These are phyloP conservation scores for Trebouxia sp. DNA, from an alignment of 139 green algal species.

Conservation along the genomic window DNA sequence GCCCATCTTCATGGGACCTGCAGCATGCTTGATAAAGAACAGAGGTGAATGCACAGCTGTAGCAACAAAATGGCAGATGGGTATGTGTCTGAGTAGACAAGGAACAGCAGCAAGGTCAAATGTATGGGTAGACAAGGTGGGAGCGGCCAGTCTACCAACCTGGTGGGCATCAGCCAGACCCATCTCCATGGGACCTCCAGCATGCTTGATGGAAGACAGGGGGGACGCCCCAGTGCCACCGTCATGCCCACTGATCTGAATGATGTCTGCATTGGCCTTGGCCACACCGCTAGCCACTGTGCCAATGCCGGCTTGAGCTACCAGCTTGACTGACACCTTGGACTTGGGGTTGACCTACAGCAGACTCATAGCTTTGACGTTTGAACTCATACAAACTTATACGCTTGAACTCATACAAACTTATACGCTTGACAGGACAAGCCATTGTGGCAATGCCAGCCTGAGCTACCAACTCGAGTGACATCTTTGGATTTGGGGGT, in stretches of 20 bases:
- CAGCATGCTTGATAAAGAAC: slow-evolving; percentile 97
- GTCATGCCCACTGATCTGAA: slow-evolving; percentile 96
- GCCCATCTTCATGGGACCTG: slow-evolving; percentile 96
- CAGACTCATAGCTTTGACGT: no score
- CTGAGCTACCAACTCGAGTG: neutral
- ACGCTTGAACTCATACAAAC: no score
- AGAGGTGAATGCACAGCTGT: slow-evolving; percentile 96
- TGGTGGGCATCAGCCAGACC: slow-evolving; percentile 87
- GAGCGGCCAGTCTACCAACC: slow-evolving; percentile 31
- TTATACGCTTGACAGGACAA: no score
- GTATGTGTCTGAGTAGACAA: no score
- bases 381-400: no score
- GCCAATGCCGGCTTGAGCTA: slow-evolving; percentile 97
- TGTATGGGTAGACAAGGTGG: no score
- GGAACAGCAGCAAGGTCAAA: no score
- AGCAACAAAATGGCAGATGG: slow-evolving; percentile 94
- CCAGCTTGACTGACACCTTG: slow-evolving; percentile 98
- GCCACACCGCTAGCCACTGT: slow-evolving; percentile 95
- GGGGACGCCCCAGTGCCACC: slow-evolving; percentile 96
- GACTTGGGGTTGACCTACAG: slow-evolving; percentile 63
- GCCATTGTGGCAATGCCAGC: neutral
- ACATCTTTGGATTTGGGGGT: no score
- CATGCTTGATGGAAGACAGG: slow-evolving; percentile 98
- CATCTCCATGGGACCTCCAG: slow-evolving; percentile 97
- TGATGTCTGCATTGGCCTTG: slow-evolving; percentile 99